Conservation (phyloP, 1,284 basidiomycete genomes). For the Termitomyces sp. region DNA sequence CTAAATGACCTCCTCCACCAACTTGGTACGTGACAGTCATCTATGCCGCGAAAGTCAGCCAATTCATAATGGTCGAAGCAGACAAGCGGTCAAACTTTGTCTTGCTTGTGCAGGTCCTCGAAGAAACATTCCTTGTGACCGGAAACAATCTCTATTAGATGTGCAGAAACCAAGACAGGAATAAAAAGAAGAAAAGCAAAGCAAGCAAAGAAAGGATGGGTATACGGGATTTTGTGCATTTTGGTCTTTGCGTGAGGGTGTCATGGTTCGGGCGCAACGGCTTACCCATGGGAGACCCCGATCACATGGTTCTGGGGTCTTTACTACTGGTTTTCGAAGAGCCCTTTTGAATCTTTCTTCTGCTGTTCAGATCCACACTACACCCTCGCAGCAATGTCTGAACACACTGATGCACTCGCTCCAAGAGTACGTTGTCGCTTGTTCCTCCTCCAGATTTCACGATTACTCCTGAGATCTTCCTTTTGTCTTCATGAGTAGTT, state of each 20-base stretch:
- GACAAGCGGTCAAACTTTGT: constrained; percentile 59
- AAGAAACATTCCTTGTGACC: constrained; percentile 96
- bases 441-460: constrained; percentile 3
- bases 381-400: constrained; percentile 49
- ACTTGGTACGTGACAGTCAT: constrained; percentile 99
- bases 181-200: constrained; percentile 39
- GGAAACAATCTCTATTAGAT: constrained; percentile 70
- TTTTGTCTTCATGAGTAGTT: constrained; percentile 7
- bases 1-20: constrained; percentile 91
- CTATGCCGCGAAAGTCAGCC: constrained; percentile 37
- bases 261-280: constrained; percentile 3
- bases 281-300: constrained; percentile 13
- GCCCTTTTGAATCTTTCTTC: constrained; percentile 11
- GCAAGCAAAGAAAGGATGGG: constrained; percentile 23
- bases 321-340: constrained; percentile 14
- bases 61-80: not conserved
- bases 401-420: constrained; percentile 58
- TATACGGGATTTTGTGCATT: constrained; percentile 18
- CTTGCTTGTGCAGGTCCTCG: constrained; percentile 91
- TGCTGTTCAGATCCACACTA: constrained; percentile 19
- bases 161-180: constrained; percentile 45
- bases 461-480: constrained; percentile 13
- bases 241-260: constrained; percentile 1
- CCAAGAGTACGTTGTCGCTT: constrained; percentile 51
- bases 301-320: constrained; percentile 16